Percentiles rank a stretch among this genome's conserved stretches.
phyloP scores from a whole-genome alignment of 768 basidiomycete genomes.

The Boletus pseudopeckii region DNA sequence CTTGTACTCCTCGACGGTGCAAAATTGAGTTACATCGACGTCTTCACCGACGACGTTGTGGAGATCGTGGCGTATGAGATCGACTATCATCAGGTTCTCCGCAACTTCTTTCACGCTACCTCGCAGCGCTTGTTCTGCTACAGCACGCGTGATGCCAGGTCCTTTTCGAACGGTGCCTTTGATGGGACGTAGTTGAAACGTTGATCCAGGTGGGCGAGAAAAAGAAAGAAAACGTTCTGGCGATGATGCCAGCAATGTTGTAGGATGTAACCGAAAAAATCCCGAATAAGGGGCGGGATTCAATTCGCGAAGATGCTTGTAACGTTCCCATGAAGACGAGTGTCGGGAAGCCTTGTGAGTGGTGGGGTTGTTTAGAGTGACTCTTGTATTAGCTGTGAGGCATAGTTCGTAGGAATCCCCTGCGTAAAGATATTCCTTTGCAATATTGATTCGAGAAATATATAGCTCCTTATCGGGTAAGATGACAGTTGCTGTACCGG shows the following conservation, averaged over 20 bases:
- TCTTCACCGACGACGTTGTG: conserved; percentile 79
- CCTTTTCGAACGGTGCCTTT: conserved; percentile 86
- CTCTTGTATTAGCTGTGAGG: conserved; percentile 69
- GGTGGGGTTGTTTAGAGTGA: conserved; percentile 43
- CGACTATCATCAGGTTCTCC: conserved; percentile 98
- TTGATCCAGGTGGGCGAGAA: conserved; percentile 57
- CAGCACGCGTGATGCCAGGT: conserved; percentile 57
- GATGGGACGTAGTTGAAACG: conserved; percentile 87
- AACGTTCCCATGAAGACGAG: conserved; percentile 64
- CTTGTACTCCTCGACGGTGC: conserved; percentile 85
- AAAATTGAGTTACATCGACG: conserved; percentile 82
- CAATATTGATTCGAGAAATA: conserved; percentile 61
- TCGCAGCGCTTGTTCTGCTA: conserved; percentile 59
- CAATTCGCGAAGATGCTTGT: conserved; percentile 61
- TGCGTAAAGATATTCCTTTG: conserved; percentile 70
- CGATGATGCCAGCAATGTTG: conserved; percentile 79
- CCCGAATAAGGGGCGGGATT: conserved; percentile 92
- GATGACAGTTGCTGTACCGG: conserved; percentile 34
- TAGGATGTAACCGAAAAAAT: conserved; percentile 73
- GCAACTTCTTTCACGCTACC: conserved; percentile 87
- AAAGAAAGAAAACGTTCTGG: conserved; percentile 90
- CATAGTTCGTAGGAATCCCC: conserved; percentile 96
- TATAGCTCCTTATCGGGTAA: conserved; percentile 61
- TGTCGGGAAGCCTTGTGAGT: conserved; percentile 9
- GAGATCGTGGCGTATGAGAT: conserved; percentile 91